A percentile compares a stretch with the other conserved stretches of the same genome.
Evolutionary conservation across 139 green algal species (phyloP).

Genomic region (Haematococcus sp.): DNA sequence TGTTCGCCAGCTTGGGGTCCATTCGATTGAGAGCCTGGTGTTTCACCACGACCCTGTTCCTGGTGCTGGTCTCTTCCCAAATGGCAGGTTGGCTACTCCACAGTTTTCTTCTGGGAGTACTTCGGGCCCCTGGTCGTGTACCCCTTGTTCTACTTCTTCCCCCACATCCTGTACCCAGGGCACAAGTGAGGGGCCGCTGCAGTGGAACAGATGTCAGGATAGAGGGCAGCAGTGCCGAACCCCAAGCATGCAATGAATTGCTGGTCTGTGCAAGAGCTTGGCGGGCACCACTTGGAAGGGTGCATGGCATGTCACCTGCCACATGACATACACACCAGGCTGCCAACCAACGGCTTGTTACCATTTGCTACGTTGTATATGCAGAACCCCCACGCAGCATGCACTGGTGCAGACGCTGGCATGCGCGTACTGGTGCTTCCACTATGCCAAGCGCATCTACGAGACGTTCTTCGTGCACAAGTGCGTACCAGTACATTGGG

Average conservation of each 20-base stretch:
- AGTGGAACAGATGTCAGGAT: too few relatives aligned
- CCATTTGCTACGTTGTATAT: too few relatives aligned
- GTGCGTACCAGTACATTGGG: constrained; percentile 35
- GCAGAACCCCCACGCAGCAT: constrained; percentile 22
- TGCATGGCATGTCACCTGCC: neutral
- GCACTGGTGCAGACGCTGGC: constrained; percentile 77
- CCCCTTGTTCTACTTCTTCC: constrained; percentile 89
- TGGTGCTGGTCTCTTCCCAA: too few relatives aligned
- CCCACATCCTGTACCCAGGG: constrained; percentile 64
- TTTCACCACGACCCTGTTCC: too few relatives aligned
- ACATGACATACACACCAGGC: neutral
- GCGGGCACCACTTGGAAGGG: too few relatives aligned
- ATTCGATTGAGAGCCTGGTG: too few relatives aligned
- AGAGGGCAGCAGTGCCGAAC: too few relatives aligned
- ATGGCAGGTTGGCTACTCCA: constrained; percentile 92
- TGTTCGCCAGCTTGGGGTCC: too few relatives aligned
- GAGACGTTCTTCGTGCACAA: constrained; percentile 96
- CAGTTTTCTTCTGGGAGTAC: constrained; percentile 99
- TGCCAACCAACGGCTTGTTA: too few relatives aligned
- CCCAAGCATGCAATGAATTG: too few relatives aligned
- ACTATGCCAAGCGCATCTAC: constrained; percentile 95
- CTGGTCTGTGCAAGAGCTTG: too few relatives aligned
- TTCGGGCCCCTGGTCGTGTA: constrained; percentile 93
- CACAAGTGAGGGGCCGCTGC: constrained; percentile 56
- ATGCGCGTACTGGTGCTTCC: constrained; percentile 85